phyloP scores from a whole-genome alignment of 2,329 filamentous ascomycete genomes.

The Claviceps monticola region DNA sequence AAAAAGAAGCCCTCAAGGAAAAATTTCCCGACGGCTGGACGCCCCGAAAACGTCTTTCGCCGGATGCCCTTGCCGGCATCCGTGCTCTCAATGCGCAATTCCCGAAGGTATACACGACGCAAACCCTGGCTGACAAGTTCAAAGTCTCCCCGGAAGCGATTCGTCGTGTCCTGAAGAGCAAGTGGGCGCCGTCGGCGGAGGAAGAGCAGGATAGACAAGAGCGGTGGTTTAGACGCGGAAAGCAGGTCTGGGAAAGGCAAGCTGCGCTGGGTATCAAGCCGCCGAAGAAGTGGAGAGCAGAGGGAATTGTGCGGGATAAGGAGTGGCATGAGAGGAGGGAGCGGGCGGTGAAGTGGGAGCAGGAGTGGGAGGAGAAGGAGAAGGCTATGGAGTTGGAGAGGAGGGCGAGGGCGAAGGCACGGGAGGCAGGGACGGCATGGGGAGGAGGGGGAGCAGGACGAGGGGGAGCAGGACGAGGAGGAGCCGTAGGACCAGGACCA shows the following conservation, averaged over 20 bases:
- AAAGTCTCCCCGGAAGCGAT: conserved; percentile 79
- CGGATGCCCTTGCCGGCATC: conserved; percentile 84
- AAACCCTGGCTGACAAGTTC: conserved; percentile 62
- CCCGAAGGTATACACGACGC: conserved; percentile 63
- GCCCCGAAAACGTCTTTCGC: conserved; percentile 75
- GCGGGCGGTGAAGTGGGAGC: conserved; percentile 13
- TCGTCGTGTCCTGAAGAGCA: conserved; percentile 69
- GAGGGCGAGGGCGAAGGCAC: conserved; percentile 4
- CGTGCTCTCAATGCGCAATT: conserved; percentile 66
- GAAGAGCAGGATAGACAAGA: conserved; percentile 43
- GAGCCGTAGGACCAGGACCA: neutral
- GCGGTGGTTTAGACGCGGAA: conserved; percentile 48
- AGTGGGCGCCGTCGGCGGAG: conserved; percentile 51
- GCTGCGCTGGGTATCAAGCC: conserved; percentile 49
- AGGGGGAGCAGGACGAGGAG: neutral
- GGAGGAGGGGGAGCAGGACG: neutral
- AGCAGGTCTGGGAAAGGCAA: conserved; percentile 43
- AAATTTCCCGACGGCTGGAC: conserved; percentile 78
- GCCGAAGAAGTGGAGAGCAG: conserved; percentile 43
- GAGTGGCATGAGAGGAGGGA: conserved; percentile 24
- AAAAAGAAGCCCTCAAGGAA: conserved; percentile 58
- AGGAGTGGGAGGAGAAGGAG: conserved; percentile 19
- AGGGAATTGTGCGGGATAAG: conserved; percentile 34
- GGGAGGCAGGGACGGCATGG: neutral
- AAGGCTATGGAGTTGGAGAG: conserved; percentile 13